Evolutionary conservation across 1,139 yeast genomes (phyloP), one percentile per base, ranked within the genome.

Genomic region (Debaryomyces fabryi): DNA sequence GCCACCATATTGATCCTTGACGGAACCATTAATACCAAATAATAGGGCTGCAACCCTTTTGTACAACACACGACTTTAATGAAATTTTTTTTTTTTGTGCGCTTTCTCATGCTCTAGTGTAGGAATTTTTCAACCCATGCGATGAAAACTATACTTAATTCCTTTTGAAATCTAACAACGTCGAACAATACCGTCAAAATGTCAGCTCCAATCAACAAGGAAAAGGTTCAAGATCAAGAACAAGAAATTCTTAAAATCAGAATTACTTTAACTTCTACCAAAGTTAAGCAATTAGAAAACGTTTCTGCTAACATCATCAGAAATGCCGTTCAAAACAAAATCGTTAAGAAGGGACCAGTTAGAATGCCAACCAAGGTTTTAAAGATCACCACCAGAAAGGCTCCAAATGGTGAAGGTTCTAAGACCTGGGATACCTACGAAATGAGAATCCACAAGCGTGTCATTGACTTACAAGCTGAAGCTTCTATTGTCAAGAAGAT

Each of bases 331-430:
- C 83, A 81, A 76, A 79, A 83, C 79, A 78, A 86, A 71, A 83
- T 90, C 71, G 84, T 83, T 77, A 88, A 86, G 85, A 89, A 90
- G 85, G 99, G 99, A 71, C 99, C 99, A 67, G 97, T 95, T 73
- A 90, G 99, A 88, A 81, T 95, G 83, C 99, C 99, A 82, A 95
- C 99, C 81, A 95, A 92, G 88, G 96, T 88, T 67, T 88, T 95
- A 74, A 91, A 88, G 81, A 85, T 95, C 82, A 85, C 96, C 82
- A 93, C 99, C 88, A 92, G 99, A 89, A 95, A 95, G 91, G 87
- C 99, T 74, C 99, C 99, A 72, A 95, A 95, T 79, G 99, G 99
- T 92, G 98, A 95, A 85, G 99, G 99, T 92, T 93, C 99, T 69
- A 93, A 95, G 92, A 95, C 99, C 70, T 95, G 97, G 97, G 99